These are phyloP conservation scores for Neospermospora avenae DNA, from an alignment of 2,329 filamentous ascomycete genomes.

Conservation along the genomic window DNA sequence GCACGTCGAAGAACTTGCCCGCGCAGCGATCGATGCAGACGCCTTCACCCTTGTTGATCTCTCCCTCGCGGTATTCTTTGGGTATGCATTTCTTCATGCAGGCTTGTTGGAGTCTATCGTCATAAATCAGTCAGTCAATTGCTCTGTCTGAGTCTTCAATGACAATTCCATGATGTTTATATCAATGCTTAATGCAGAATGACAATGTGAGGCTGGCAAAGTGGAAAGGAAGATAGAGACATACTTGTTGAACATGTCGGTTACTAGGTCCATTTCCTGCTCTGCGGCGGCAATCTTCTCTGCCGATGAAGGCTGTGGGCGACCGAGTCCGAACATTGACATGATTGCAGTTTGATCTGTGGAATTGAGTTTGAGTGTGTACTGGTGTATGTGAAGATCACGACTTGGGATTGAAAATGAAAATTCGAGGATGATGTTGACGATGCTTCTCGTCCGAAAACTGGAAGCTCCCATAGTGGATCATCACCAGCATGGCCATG, in stretches of 20 bases:
- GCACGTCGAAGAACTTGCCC: slow-evolving; percentile 97
- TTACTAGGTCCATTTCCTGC: slow-evolving; percentile 95
- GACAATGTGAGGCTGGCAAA: neutral
- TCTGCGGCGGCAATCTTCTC: slow-evolving; percentile 97
- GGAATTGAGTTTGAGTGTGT: neutral
- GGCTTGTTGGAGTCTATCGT: slow-evolving; percentile 75
- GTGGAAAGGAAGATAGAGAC: slow-evolving; percentile 20
- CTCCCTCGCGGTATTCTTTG: slow-evolving; percentile 86
- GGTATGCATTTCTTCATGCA: slow-evolving; percentile 96
- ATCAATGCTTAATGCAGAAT: neutral
- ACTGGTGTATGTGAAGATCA: neutral
- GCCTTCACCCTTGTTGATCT: slow-evolving; percentile 98
- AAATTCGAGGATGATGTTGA: slow-evolving; percentile 10
- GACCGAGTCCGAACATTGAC: slow-evolving; percentile 70
- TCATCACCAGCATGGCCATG: neutral
- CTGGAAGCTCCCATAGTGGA: slow-evolving; percentile 18
- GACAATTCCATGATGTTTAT: too few relatives aligned
- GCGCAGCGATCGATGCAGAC: slow-evolving; percentile 98
- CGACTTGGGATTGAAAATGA: neutral
- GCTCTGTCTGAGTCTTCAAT: too few relatives aligned
- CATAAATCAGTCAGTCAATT: too few relatives aligned
- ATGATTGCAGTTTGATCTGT: slow-evolving; percentile 43
- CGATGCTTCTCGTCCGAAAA: slow-evolving; percentile 17
- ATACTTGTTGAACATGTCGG: slow-evolving; percentile 98
- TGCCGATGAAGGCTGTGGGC: slow-evolving; percentile 85